A percentile compares a stretch with the other conserved stretches of the same genome.
Evolutionary conservation across 2,329 filamentous ascomycete species (phyloP).

Genomic region (Davidsoniella virescens): DNA sequence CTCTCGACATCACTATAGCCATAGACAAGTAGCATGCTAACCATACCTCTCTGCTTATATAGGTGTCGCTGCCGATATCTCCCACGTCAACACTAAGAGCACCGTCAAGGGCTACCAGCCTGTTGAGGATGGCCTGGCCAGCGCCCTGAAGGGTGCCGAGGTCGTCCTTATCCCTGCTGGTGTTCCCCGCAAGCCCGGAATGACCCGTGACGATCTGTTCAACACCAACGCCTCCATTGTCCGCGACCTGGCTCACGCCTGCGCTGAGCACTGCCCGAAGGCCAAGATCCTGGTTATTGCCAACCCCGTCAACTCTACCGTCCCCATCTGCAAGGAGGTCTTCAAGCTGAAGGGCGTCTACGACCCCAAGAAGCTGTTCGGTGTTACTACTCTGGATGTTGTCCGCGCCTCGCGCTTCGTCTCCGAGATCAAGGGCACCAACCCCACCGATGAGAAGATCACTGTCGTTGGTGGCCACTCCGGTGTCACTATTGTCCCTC

Average conservation of each 20-base stretch:
- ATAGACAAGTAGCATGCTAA: neutral
- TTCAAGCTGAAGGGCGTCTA: constrained; percentile 93
- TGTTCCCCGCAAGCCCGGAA: constrained; percentile 97
- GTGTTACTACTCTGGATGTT: constrained; percentile 97
- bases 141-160: constrained; percentile 72
- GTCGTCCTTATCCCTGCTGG: constrained; percentile 95
- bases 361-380: constrained; percentile 98
- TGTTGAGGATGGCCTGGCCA: constrained; percentile 56
- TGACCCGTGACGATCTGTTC: constrained; percentile 99
- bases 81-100: constrained; percentile 99
- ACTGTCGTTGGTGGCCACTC: constrained; percentile 95
- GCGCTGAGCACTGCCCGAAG: constrained; percentile 72
- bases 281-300: constrained; percentile 95
- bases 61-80: constrained; percentile 97
- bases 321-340: constrained; percentile 92
- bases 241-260: constrained; percentile 91
- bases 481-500: constrained; percentile 93
- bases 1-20: neutral
- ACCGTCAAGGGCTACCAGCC: constrained; percentile 79
- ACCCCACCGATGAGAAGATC: constrained; percentile 87
- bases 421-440: constrained; percentile 76
- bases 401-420: constrained; percentile 97
- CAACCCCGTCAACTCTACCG: constrained; percentile 99
- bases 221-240: constrained; percentile 99
- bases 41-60: constrained; percentile 7